Evolutionary conservation across 345 rosid genomes (phyloP).

Genomic region (Acer negundo): DNA sequence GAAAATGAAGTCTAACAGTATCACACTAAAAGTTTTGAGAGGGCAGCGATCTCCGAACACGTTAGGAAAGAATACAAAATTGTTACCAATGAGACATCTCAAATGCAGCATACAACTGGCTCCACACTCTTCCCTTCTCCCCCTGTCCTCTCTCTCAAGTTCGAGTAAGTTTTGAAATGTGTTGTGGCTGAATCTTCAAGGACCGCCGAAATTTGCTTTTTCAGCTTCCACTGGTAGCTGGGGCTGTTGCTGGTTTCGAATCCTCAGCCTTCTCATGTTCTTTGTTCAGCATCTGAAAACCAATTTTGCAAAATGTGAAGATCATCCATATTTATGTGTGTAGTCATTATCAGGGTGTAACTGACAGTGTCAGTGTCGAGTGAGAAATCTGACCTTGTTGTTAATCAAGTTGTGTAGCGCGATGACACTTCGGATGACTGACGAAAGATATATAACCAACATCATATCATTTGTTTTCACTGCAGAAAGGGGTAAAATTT

Average conservation of each 20-base stretch:
- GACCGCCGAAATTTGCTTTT: neutral
- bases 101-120: neutral
- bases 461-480: slow-evolving; percentile 83
- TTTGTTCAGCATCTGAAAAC: slow-evolving; percentile 75
- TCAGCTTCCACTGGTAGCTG: slow-evolving; percentile 43
- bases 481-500: slow-evolving; percentile 26
- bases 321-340: neutral
- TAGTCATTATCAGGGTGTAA: neutral
- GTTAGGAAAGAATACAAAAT: slow-evolving; percentile 8
- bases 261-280: slow-evolving; percentile 92
- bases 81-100: neutral
- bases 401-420: slow-evolving; percentile 96
- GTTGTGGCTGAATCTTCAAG: neutral
- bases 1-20: neutral
- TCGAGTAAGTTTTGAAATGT: neutral
- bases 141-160: neutral
- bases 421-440: slow-evolving; percentile 68
- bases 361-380: neutral
- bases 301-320: slow-evolving; percentile 3
- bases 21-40: neutral
- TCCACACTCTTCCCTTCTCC: neutral
- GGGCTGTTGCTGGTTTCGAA: slow-evolving; percentile 59
- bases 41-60: neutral
- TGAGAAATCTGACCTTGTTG: slow-evolving; percentile 62
- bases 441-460: slow-evolving; percentile 70